Evolutionary conservation across 2,329 filamentous ascomycete species (phyloP).

Genomic region (Lojkania enalia): DNA sequence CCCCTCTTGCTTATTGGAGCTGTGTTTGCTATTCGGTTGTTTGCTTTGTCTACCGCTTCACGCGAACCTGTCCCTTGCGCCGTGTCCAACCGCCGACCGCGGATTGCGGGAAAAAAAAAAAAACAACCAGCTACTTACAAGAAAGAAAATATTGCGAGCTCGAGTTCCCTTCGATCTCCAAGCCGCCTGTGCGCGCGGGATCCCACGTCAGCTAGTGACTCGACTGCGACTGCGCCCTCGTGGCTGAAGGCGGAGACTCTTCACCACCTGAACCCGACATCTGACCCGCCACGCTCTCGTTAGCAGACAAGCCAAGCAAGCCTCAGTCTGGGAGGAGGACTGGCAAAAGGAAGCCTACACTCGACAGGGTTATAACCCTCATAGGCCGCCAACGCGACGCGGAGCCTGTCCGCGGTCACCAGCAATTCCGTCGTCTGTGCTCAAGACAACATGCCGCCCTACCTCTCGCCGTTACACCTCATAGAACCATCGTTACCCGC

Average conservation of each 20-base stretch:
- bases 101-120: too few relatives aligned
- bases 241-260: slow-evolving; percentile 26
- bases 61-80: too few relatives aligned
- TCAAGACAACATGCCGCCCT: slow-evolving; percentile 42
- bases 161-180: too few relatives aligned
- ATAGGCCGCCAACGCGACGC: too few relatives aligned
- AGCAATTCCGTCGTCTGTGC: slow-evolving; percentile 16
- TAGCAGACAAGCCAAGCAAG: slow-evolving; percentile 3
- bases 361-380: neutral
- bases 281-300: slow-evolving; percentile 23
- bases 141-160: too few relatives aligned
- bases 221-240: slow-evolving; percentile 28
- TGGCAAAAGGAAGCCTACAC: slow-evolving; percentile 2
- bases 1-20: neutral
- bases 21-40: neutral
- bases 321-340: neutral
- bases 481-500: slow-evolving; percentile 53
- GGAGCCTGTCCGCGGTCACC: too few relatives aligned
- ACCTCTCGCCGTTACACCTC: slow-evolving; percentile 35
- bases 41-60: neutral
- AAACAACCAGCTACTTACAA: too few relatives aligned
- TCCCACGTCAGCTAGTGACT: slow-evolving; percentile 14
- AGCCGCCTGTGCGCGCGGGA: too few relatives aligned
- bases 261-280: slow-evolving; percentile 28
- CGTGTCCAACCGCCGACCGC: too few relatives aligned